Evolutionary conservation across 352 stramenopile species (phyloP).

Genomic region (Pythium guiyangense): DNA sequence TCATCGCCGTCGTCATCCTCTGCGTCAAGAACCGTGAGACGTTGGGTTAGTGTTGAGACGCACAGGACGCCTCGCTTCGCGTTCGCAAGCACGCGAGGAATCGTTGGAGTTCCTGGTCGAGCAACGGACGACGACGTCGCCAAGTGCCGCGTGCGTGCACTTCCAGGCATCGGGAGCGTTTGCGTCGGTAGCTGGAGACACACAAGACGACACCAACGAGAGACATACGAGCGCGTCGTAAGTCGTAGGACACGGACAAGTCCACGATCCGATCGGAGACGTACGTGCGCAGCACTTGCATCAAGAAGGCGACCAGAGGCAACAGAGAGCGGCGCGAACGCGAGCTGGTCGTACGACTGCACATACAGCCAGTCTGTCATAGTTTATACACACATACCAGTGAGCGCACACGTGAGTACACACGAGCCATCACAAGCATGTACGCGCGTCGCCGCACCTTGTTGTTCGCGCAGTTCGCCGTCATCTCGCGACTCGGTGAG

Average conservation of each 20-base stretch:
- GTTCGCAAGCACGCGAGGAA: conserved; percentile 31
- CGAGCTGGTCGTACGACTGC: conserved; percentile 30
- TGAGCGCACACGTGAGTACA: background rate
- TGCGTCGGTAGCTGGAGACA: background rate
- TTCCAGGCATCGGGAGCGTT: conserved; percentile 1
- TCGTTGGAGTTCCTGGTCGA: background rate
- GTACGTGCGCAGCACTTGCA: background rate
- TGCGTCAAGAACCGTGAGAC: conserved; percentile 51
- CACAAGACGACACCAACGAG: no score
- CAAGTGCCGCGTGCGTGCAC: conserved; percentile 16
- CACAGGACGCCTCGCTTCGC: conserved; percentile 55
- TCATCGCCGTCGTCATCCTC: conserved; percentile 52
- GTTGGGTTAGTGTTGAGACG: conserved; percentile 22
- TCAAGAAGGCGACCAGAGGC: background rate
- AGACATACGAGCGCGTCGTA: background rate
- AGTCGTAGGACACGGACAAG: background rate
- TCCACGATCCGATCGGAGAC: background rate
- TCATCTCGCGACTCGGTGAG: background rate
- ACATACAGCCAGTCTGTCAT: conserved; percentile 36
- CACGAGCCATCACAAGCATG: background rate
- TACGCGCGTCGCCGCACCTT: background rate
- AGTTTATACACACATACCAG: no score
- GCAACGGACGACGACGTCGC: conserved; percentile 7
- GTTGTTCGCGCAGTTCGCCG: background rate
- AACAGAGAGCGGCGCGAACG: conserved; percentile 14